Evolutionary conservation across 2,329 filamentous ascomycete species (phyloP), one percentile per base, ranked within the genome.

Genomic region (Colletotrichum incanum): DNA sequence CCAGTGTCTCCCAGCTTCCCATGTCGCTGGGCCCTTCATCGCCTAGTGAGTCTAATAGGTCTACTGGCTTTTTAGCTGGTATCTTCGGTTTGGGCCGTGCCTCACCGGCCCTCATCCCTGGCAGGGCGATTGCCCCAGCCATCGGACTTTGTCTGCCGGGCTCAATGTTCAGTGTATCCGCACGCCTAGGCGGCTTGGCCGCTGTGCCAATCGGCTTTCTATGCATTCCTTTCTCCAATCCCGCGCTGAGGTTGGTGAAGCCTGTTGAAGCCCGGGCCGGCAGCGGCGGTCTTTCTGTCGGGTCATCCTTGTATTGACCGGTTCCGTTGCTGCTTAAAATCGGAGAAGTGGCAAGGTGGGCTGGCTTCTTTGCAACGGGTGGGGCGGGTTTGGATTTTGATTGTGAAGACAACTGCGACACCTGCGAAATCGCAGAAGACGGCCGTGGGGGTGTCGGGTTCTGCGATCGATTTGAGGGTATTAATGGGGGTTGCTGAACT

Each of bases 321-420:
- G 41, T 26, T 64, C 74, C 54, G 74, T 74, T 41, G 72, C 74
- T 63, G 54, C 67, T 39, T 37, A 72, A 73, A 34, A 78, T 80
- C 16, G 77, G 80, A 18, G 78, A 75, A 14, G 80, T 80, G 20
- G 82, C 76, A 5, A 91, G 83, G 74, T 90, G 88, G 2, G 87
- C 84, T 1, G 91, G 91, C 76, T 93, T 93, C 78, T 85, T 89
- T 28, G 91, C 91, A 61, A 93, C 84, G 1, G 87, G 88, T 6
- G 88, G 90, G n/a, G 87, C 81, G 12, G 81, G 77, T 73, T 86
- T 87, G 18, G 78, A 75, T 41, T 80, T 80, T 52, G 76, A 73
- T 52, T 78, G 76, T 63, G 79, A 74, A 11, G 81, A 81, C 8
- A 78, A 66, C 65, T 81, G 79, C 43, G 79, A 81, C 47, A 75